These are phyloP conservation scores for Leucocoprinus sp. DNA, from an alignment of 768 basidiomycete species.

Conservation along the genomic window DNA sequence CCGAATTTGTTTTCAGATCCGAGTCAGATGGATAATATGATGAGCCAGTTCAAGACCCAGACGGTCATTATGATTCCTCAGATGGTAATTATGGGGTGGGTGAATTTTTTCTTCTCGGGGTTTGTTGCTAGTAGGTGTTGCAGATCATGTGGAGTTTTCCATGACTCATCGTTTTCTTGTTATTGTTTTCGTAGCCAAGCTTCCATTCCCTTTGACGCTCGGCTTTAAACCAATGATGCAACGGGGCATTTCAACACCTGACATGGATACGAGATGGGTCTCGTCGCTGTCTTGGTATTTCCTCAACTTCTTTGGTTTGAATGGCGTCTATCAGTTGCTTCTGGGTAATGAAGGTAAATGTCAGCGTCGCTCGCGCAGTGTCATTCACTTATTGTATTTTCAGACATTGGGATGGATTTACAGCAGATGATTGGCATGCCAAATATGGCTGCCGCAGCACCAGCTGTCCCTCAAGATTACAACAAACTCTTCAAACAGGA, in stretches of 20 bases:
- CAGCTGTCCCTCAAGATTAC: slow-evolving; percentile 72
- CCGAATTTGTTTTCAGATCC: slow-evolving; percentile 88
- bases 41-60: slow-evolving; percentile 98
- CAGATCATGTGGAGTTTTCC: neutral
- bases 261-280: slow-evolving; percentile 99
- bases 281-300: slow-evolving; percentile 99
- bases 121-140: slow-evolving; percentile 85
- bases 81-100: slow-evolving; percentile 99
- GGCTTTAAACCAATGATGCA: slow-evolving; percentile 99
- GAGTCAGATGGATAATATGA: slow-evolving; percentile 94
- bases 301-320: slow-evolving; percentile 96
- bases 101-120: slow-evolving; percentile 99
- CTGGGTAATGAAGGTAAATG: slow-evolving; percentile 79
- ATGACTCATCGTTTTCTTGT: neutral
- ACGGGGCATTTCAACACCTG: slow-evolving; percentile 87
- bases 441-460: slow-evolving; percentile 47
- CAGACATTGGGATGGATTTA: neutral
- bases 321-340: slow-evolving; percentile 89
- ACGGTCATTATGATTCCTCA: slow-evolving; percentile 99
- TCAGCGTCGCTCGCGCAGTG: neutral
- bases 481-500: slow-evolving; percentile 88
- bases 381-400: slow-evolving; percentile 1
- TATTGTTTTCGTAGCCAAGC: slow-evolving; percentile 55
- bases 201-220: slow-evolving; percentile 93
- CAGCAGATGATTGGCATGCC: slow-evolving; percentile 71